These are phyloP conservation scores for Aspergillus latus DNA, from an alignment of 2,329 filamentous ascomycete species.

Conservation along the genomic window DNA sequence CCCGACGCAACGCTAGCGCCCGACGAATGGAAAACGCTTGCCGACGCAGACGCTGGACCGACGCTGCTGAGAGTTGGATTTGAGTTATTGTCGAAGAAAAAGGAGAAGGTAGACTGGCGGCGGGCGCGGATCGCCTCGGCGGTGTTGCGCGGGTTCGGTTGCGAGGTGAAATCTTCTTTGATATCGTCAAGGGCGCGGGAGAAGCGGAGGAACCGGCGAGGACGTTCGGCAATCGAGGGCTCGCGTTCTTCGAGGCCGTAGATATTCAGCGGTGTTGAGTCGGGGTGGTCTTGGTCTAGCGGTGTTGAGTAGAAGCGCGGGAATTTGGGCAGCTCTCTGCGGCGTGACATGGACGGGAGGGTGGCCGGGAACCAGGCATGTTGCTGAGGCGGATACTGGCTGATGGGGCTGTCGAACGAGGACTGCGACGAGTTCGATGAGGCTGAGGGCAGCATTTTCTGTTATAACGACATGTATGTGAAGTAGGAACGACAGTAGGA, in stretches of 20 bases:
- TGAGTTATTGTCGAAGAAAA: constrained; percentile 9
- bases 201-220: constrained; percentile 32
- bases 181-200: constrained; percentile 40
- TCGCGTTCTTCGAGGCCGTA: constrained; percentile 38
- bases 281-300: constrained; percentile 27
- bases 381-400: constrained; percentile 28
- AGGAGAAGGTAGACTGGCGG: constrained; percentile 29
- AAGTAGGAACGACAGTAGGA: not conserved
- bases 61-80: constrained; percentile 4
- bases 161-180: constrained; percentile 33
- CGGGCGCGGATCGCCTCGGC: constrained; percentile 27
- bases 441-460: constrained; percentile 26
- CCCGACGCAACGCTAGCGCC: constrained; percentile 6
- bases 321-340: constrained; percentile 26
- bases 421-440: constrained; percentile 30
- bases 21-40: constrained; percentile 12
- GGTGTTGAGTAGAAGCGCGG: constrained; percentile 39
- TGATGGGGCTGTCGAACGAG: constrained; percentile 28
- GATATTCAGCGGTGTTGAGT: constrained; percentile 33
- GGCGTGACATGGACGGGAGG: constrained; percentile 19
- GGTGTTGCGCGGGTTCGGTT: constrained; percentile 24
- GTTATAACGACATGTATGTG: not conserved
- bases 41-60: not conserved
- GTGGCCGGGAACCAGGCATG: constrained; percentile 26
- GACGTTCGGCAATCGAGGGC: constrained; percentile 32